A percentile compares a stretch with the other conserved stretches of the same genome.
These are phyloP conservation scores for Lactarius akahatsu DNA, from an alignment of 768 basidiomycete species.

Conservation along the genomic window DNA sequence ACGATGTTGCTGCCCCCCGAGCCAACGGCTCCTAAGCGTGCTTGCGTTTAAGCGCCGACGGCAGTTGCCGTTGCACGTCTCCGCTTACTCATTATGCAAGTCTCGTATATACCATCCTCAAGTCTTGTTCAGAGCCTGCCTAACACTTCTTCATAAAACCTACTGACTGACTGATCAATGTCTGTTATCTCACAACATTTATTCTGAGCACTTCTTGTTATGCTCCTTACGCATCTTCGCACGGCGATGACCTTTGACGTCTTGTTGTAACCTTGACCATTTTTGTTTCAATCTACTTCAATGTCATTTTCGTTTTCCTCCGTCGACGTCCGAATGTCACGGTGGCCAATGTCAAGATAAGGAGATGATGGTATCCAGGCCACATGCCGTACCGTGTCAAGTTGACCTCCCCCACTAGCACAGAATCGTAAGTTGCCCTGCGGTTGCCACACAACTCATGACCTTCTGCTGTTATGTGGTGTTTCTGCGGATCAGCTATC, in stretches of 20 bases:
- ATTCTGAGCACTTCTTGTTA: neutral
- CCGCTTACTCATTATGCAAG: neutral
- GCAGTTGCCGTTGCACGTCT: neutral
- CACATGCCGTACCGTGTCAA: too few relatives aligned
- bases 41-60: neutral
- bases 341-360: neutral
- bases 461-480: too few relatives aligned
- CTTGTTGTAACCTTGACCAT: neutral
- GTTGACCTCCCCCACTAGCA: too few relatives aligned
- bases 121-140: neutral
- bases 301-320: neutral
- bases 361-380: neutral
- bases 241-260: neutral
- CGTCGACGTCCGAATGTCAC: neutral
- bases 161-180: neutral
- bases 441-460: too few relatives aligned
- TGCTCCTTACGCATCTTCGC: neutral
- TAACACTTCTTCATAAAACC: neutral
- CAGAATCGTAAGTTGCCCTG: too few relatives aligned
- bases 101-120: neutral
- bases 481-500: too few relatives aligned
- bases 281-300: neutral
- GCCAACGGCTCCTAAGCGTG: neutral
- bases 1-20: neutral
- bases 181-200: neutral